Percentiles rank a stretch among this genome's conserved stretches.
Evolutionary conservation across 495 filamentous ascomycete genomes (phyloP).

Genomic region (Xeromyces bisporus): DNA sequence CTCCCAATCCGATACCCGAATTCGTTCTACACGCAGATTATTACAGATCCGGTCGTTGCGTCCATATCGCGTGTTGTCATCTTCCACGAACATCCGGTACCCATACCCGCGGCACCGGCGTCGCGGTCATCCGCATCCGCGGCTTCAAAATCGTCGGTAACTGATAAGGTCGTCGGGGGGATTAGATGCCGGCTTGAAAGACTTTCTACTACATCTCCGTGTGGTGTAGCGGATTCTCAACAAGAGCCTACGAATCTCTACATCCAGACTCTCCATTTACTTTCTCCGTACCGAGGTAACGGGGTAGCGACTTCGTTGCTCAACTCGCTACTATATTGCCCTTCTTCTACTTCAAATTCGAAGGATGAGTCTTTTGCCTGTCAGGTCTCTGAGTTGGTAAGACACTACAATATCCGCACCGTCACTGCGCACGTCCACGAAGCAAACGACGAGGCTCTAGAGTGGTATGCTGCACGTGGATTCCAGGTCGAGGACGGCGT

Average conservation of each 20-base stretch:
- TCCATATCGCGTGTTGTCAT: constrained; percentile 65
- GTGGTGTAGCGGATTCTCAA: constrained; percentile 4
- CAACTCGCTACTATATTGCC: constrained; percentile 33
- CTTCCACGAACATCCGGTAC: constrained; percentile 36
- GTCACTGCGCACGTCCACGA: constrained; percentile 93
- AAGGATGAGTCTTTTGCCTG: constrained; percentile 2
- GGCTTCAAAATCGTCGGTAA: constrained; percentile 7
- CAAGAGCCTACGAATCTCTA: constrained; percentile 42
- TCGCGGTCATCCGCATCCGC: constrained; percentile 1
- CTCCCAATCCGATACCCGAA: constrained; percentile 79
- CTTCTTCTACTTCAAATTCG: constrained; percentile 10
- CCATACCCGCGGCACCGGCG: constrained; percentile 16
- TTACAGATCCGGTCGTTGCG: constrained; percentile 46
- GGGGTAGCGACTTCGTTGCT: constrained; percentile 69
- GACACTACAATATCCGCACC: constrained; percentile 29
- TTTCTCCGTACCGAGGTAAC: constrained; percentile 64
- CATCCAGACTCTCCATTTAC: constrained; percentile 69
- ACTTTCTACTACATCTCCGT: constrained; percentile 15
- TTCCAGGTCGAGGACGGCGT: constrained; percentile 44
- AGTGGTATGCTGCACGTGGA: constrained; percentile 74
- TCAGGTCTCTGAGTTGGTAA: constrained; percentile 31
- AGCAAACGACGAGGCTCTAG: constrained; percentile 66
- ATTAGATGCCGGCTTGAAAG: constrained; percentile 68
- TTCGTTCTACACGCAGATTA: constrained; percentile 65
- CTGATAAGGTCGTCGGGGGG: constrained; percentile 56